A percentile compares a stretch with the other conserved stretches of the same genome.
These are phyloP conservation scores for Penicillium paxilli DNA, from an alignment of 495 filamentous ascomycete species.

Conservation along the genomic window DNA sequence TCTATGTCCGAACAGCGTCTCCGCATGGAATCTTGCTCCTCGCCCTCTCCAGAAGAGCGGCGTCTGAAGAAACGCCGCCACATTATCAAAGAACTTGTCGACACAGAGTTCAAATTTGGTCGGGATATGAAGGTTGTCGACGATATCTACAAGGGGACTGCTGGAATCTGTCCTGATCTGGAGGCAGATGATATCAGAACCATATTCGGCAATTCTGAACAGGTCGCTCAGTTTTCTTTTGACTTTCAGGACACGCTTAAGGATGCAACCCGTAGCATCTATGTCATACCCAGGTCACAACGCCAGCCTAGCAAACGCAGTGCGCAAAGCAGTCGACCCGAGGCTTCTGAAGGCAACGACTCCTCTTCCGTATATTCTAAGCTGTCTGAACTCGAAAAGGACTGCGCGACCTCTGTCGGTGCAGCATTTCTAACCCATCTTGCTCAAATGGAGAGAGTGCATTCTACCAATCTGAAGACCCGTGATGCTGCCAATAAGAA, in stretches of 20 bases:
- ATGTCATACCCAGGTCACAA: conserved; percentile 59
- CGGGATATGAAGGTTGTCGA: conserved; percentile 94
- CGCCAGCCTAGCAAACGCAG: conserved; percentile 58
- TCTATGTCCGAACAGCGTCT: conserved; percentile 31
- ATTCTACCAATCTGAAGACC: conserved; percentile 82
- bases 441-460: conserved; percentile 76
- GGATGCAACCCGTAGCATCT: conserved; percentile 70
- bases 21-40: conserved; percentile 29
- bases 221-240: conserved; percentile 81
- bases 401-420: conserved; percentile 74
- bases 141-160: conserved; percentile 96
- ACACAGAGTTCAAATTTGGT: conserved; percentile 85
- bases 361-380: conserved; percentile 37
- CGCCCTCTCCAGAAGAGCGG: conserved; percentile 56
- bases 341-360: conserved; percentile 10
- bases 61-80: conserved; percentile 66
- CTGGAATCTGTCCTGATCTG: conserved; percentile 76
- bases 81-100: conserved; percentile 85
- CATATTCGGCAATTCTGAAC: conserved; percentile 86
- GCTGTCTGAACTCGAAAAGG: conserved; percentile 63
- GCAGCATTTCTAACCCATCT: conserved; percentile 75
- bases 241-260: conserved; percentile 76
- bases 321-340: conserved; percentile 40
- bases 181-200: conserved; percentile 79
- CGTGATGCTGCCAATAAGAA: conserved; percentile 81